These are phyloP conservation scores for Suillus alpinus DNA, from an alignment of 768 basidiomycete genomes.

Conservation along the genomic window DNA sequence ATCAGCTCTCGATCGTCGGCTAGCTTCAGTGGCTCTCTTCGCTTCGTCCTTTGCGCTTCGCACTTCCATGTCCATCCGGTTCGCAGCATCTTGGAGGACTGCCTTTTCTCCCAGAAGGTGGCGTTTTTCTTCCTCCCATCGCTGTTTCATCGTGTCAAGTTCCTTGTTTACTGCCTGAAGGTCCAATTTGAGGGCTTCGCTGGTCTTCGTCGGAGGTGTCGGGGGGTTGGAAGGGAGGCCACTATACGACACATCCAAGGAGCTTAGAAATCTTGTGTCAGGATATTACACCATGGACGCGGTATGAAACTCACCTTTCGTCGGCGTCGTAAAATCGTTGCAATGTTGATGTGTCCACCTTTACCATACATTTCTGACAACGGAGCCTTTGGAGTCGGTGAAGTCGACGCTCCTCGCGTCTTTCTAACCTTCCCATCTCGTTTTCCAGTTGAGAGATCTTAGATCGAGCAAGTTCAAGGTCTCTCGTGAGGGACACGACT, in stretches of 20 bases:
- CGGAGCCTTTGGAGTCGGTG: slow-evolving; percentile 58
- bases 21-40: slow-evolving; percentile 49
- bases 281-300: background rate
- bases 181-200: slow-evolving; percentile 59
- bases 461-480: slow-evolving; percentile 67
- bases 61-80: slow-evolving; percentile 61
- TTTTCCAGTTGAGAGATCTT: slow-evolving; percentile 59
- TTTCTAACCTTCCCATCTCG: slow-evolving; percentile 60
- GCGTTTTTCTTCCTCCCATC: slow-evolving; percentile 69
- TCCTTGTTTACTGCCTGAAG: slow-evolving; percentile 61
- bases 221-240: slow-evolving; percentile 56
- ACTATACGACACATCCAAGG: slow-evolving; percentile 48
- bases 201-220: slow-evolving; percentile 65
- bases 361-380: slow-evolving; percentile 68
- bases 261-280: slow-evolving; percentile 35
- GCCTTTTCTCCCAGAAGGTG: slow-evolving; percentile 68
- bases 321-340: slow-evolving; percentile 44
- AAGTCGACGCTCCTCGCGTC: slow-evolving; percentile 68
- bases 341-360: slow-evolving; percentile 49
- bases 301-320: slow-evolving; percentile 50
- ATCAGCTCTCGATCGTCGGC: slow-evolving; percentile 46
- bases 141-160: slow-evolving; percentile 58
- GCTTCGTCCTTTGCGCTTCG: slow-evolving; percentile 56
- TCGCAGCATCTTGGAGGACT: slow-evolving; percentile 67
- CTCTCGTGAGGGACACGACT: slow-evolving; percentile 66